Conservation (phyloP, 2,329 filamentous ascomycete species). For the Penicillium sp. region DNA sequence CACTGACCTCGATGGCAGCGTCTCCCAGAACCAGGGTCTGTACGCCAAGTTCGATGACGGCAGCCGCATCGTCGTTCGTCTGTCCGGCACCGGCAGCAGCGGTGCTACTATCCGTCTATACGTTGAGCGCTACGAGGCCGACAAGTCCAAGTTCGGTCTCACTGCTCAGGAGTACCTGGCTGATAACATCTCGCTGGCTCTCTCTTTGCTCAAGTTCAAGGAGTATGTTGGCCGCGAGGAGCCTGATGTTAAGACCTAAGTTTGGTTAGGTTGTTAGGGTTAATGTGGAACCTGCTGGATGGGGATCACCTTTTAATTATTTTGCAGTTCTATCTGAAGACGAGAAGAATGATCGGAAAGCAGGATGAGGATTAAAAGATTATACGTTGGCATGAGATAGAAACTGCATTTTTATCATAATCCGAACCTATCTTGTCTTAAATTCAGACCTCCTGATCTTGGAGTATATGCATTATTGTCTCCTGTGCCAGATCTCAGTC, state of each 20-base stretch:
- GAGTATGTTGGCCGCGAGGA: slow-evolving; percentile 88
- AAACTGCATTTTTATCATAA: slow-evolving; percentile 3
- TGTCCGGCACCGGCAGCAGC: slow-evolving; percentile 92
- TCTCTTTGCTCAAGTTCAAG: slow-evolving; percentile 84
- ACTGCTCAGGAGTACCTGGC: slow-evolving; percentile 93
- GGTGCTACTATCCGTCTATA: slow-evolving; percentile 96
- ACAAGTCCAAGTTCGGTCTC: slow-evolving; percentile 71
- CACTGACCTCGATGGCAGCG: slow-evolving; percentile 95
- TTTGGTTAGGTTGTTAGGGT: neutral
- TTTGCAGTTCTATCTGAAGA: slow-evolving; percentile 8
- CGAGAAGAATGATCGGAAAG: slow-evolving; percentile 16
- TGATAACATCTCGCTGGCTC: slow-evolving; percentile 82
- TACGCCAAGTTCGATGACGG: slow-evolving; percentile 93
- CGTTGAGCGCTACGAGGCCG: slow-evolving; percentile 89
- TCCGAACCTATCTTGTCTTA: neutral
- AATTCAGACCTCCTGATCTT: neutral
- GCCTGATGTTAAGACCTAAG: slow-evolving; percentile 92
- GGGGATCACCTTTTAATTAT: slow-evolving; percentile 20
- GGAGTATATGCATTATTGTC: neutral
- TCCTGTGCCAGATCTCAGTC: neutral
- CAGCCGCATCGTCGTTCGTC: slow-evolving; percentile 88
- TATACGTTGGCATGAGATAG: slow-evolving; percentile 1
- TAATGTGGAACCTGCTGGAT: slow-evolving; percentile 24
- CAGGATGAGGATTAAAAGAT: slow-evolving; percentile 7
- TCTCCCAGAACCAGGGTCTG: slow-evolving; percentile 92